Evolutionary conservation across 2,329 filamentous ascomycete genomes (phyloP).

Genomic region (Nakataea oryzae): DNA sequence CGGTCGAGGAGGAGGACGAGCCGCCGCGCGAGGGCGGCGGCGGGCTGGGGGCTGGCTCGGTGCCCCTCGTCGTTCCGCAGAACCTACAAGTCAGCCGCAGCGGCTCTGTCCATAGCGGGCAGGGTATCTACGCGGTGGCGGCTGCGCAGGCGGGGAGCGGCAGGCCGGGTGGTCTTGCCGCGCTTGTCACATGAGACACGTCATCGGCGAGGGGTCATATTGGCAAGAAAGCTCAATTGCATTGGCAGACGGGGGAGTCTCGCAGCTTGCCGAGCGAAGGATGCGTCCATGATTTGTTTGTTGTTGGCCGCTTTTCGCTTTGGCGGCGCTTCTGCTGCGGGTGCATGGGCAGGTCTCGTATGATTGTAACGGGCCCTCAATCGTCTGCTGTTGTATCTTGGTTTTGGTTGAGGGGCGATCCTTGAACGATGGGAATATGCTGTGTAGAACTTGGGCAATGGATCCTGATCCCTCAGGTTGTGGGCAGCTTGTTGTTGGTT

Average conservation of each 20-base stretch:
- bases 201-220: too few relatives aligned
- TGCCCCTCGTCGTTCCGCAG: background rate
- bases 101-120: background rate
- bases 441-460: background rate
- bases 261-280: background rate
- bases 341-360: too few relatives aligned
- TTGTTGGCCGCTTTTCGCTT: too few relatives aligned
- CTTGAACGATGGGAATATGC: background rate
- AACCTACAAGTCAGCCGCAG: background rate
- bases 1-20: background rate
- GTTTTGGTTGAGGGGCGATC: background rate
- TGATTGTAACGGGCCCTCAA: too few relatives aligned
- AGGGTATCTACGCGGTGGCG: background rate
- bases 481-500: background rate
- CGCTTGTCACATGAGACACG: background rate
- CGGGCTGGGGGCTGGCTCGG: too few relatives aligned
- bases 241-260: background rate
- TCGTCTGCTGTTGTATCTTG: background rate
- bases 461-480: background rate
- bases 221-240: background rate
- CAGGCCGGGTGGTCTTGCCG: too few relatives aligned
- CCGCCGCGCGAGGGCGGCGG: background rate
- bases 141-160: background rate
- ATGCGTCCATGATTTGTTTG: background rate
- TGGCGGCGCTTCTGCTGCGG: too few relatives aligned